phyloP scores from a whole-genome alignment of 495 filamentous ascomycete species.

The Entonaema liquescens region DNA sequence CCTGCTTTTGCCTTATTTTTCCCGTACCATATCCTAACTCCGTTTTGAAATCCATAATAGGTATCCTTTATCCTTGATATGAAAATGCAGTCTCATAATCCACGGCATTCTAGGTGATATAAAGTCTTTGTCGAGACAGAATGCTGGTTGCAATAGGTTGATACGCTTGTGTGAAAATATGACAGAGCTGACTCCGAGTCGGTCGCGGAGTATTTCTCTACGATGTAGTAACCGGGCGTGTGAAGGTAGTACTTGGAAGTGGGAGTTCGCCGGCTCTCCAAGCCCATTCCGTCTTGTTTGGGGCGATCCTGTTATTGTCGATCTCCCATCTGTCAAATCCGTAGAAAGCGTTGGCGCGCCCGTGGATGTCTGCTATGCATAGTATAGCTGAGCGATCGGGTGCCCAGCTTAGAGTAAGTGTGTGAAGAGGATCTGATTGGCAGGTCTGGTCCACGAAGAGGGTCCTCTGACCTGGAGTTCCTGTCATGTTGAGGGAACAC shows the following conservation, averaged over 20 bases:
- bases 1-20: background rate
- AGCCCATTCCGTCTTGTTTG: conserved; percentile 21
- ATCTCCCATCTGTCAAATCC: conserved; percentile 7
- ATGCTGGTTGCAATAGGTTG: background rate
- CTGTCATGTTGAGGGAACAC: background rate
- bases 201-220: background rate
- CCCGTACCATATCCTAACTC: too few species aligned
- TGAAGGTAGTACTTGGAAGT: background rate
- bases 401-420: conserved; percentile 17
- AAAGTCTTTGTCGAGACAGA: background rate
- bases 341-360: conserved; percentile 17
- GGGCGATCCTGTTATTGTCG: background rate
- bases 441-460: conserved; percentile 11
- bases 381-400: conserved; percentile 7
- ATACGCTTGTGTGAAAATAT: background rate
- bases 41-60: background rate
- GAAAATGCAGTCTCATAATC: background rate
- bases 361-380: conserved; percentile 3
- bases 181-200: background rate
- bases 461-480: background rate
- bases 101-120: background rate
- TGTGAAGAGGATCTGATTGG: background rate
- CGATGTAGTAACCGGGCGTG: background rate
- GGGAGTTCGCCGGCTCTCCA: conserved; percentile 7
- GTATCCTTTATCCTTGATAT: background rate